A percentile compares a stretch with the other conserved stretches of the same genome.
Conservation (phyloP, 257 asterid species). For the Forsythia suspensa region DNA sequence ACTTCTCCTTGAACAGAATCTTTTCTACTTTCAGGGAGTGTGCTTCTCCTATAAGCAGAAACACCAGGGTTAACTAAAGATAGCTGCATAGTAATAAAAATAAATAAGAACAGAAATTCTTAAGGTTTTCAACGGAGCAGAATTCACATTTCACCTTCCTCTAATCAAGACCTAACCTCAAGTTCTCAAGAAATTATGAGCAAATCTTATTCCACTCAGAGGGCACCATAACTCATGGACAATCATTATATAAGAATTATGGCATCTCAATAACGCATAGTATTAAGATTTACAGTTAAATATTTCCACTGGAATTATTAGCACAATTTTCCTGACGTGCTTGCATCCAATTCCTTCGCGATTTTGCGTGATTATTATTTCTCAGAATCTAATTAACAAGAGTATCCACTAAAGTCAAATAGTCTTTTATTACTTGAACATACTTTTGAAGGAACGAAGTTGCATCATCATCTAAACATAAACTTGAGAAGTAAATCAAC, state of each 20-base stretch:
- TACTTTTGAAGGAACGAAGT: neutral
- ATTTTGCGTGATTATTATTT: neutral
- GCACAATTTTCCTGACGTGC: neutral
- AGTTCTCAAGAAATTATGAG: neutral
- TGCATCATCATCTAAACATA: neutral
- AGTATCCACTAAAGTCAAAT: neutral
- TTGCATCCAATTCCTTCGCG: neutral
- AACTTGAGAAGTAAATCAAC: neutral
- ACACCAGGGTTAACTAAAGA: neutral
- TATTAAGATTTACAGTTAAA: neutral
- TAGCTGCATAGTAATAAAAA: neutral
- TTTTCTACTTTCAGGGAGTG: constrained; percentile 85
- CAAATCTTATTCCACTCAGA: neutral
- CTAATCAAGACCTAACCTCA: neutral
- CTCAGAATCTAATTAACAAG: constrained; percentile 9
- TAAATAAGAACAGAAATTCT: neutral
- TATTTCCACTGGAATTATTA: neutral
- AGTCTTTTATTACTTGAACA: neutral
- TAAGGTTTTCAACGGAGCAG: neutral
- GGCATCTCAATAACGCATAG: constrained; percentile 4
- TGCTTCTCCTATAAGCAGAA: constrained; percentile 69
- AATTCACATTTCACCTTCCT: neutral
- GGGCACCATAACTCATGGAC: neutral
- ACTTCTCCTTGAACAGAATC: constrained; percentile 72
- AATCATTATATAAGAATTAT: neutral